Conservation (phyloP, 2,329 filamentous ascomycete genomes). For the Neophaeococcomyces aloes region DNA sequence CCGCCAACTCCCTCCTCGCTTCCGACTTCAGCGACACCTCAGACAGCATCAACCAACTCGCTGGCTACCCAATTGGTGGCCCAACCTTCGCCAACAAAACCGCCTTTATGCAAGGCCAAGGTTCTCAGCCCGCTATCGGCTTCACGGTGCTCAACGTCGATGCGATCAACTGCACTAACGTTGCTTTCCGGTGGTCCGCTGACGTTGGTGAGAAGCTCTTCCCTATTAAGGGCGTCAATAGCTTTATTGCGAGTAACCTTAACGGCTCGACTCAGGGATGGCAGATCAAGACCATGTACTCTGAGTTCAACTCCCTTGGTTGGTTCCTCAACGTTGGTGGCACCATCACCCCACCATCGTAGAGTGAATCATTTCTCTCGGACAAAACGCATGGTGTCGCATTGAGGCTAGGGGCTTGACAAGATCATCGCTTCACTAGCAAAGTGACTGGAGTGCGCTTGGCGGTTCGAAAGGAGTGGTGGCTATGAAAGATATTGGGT, state of each 20-base stretch:
- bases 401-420: too few relatives aligned
- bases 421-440: too few relatives aligned
- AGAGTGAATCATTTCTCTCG: too few relatives aligned
- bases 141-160: conserved; percentile 22
- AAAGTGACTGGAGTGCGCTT: too few relatives aligned
- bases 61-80: conserved; percentile 22
- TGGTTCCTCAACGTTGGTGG: conserved; percentile 12
- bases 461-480: too few relatives aligned
- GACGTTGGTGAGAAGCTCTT: conserved; percentile 9
- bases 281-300: conserved; percentile 25
- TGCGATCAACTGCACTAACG: conserved; percentile 23
- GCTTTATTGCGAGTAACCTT: conserved; percentile 18
- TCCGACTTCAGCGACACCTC: conserved; percentile 26
- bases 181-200: conserved; percentile 25
- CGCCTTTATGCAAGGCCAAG: conserved; percentile 24
- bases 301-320: conserved; percentile 26
- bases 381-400: too few relatives aligned
- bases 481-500: too few relatives aligned
- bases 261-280: conserved; percentile 17
- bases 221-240: conserved; percentile 23
- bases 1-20: conserved; percentile 19
- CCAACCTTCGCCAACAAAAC: conserved; percentile 26
- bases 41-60: conserved; percentile 24
- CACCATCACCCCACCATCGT: not conserved
- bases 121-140: conserved; percentile 25